These are phyloP conservation scores for Iris macrosiphon DNA, from an alignment of 106 monocot species.

Conservation along the genomic window DNA sequence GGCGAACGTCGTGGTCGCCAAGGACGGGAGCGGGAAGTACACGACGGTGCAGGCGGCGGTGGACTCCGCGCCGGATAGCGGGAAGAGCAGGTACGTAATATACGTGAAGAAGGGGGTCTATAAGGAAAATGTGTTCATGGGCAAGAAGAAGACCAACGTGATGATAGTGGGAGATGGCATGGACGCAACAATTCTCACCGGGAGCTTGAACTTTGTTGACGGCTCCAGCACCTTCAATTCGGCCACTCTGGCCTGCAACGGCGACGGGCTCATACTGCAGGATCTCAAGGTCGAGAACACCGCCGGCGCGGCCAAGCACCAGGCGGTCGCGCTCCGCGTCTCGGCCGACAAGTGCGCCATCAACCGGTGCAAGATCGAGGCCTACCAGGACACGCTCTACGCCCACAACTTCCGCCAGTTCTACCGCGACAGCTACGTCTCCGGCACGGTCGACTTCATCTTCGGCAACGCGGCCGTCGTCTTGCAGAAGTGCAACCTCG, in stretches of 20 bases:
- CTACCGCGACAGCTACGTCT: slow-evolving; percentile 22
- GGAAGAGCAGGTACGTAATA: slow-evolving; percentile 15
- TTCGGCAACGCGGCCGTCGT: slow-evolving; percentile 31
- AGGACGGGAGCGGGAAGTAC: slow-evolving; percentile 21
- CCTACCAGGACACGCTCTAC: slow-evolving; percentile 32
- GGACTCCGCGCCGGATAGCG: slow-evolving; percentile 7
- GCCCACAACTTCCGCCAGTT: slow-evolving; percentile 22
- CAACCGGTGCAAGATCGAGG: too few species aligned
- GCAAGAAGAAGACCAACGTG: slow-evolving; percentile 23
- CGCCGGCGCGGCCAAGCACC: too few species aligned
- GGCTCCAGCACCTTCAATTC: slow-evolving; percentile 24
- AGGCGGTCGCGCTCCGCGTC: too few species aligned
- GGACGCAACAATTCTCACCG: slow-evolving; percentile 20
- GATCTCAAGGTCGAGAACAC: too few species aligned
- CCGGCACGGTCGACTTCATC: slow-evolving; percentile 29
- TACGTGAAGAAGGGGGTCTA: slow-evolving; percentile 38
- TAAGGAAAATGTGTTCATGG: slow-evolving; percentile 21
- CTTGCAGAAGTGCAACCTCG: slow-evolving; percentile 18
- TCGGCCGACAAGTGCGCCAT: too few species aligned
- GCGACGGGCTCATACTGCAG: slow-evolving; percentile 23
- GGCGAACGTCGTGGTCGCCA: slow-evolving; percentile 19
- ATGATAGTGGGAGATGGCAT: slow-evolving; percentile 34
- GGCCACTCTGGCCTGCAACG: slow-evolving; percentile 28
- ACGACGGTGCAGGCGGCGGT: slow-evolving; percentile 26
- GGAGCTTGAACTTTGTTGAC: slow-evolving; percentile 23